A percentile compares a stretch with the other conserved stretches of the same genome.
Evolutionary conservation across 257 asterid genomes (phyloP).

Genomic region (Jasminum sambac): DNA sequence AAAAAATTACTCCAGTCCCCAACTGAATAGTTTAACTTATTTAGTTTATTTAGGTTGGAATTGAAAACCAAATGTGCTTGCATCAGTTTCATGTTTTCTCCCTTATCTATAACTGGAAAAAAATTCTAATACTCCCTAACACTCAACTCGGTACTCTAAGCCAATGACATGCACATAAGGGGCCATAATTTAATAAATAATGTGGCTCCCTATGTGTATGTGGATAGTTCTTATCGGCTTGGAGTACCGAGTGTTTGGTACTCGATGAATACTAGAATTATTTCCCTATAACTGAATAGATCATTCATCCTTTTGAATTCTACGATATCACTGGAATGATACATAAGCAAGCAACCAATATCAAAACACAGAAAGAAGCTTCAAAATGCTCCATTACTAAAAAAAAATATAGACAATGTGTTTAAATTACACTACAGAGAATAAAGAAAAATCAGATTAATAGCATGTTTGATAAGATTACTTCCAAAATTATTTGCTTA

Average conservation of each 20-base stretch:
- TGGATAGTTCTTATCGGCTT: too few relatives aligned
- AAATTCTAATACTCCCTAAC: too few relatives aligned
- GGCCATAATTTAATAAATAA: too few relatives aligned
- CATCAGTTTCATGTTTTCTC: neutral
- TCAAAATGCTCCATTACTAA: neutral
- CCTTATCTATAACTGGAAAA: neutral
- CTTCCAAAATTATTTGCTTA: too few relatives aligned
- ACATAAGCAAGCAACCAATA: neutral
- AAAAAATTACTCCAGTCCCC: neutral
- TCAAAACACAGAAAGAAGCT: neutral
- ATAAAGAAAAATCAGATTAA: neutral
- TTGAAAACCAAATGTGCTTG: neutral
- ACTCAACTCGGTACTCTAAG: too few relatives aligned
- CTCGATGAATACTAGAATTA: too few relatives aligned
- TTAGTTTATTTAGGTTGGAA: neutral
- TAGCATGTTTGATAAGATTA: too few relatives aligned
- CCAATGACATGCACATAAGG: too few relatives aligned
- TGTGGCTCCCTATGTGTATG: too few relatives aligned
- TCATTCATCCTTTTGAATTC: neutral
- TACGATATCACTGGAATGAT: neutral
- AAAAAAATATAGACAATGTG: neutral
- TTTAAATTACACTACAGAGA: too few relatives aligned
- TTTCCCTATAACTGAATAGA: neutral
- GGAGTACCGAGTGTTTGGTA: too few relatives aligned
- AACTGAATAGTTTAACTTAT: neutral